Conservation (phyloP, 192 early-diverging fungal species). For the Helicostylum pulchrum region DNA sequence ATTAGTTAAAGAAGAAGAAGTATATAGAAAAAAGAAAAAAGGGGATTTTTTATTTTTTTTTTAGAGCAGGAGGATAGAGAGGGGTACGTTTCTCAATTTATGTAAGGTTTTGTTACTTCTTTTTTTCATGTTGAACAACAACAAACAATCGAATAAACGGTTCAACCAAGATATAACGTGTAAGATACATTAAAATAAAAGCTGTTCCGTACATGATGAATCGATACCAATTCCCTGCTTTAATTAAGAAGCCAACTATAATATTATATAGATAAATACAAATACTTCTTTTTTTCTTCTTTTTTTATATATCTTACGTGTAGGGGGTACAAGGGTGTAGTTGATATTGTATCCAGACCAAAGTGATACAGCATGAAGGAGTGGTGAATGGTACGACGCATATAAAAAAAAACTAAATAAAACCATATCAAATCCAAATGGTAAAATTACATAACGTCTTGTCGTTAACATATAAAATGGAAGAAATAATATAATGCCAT, state of each 20-base stretch:
- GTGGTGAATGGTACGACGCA: conserved; percentile 47
- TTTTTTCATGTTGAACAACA: too few relatives aligned
- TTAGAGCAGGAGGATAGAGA: neutral
- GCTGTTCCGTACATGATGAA: conserved; percentile 24
- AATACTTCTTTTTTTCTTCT: neutral
- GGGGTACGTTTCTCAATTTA: too few relatives aligned
- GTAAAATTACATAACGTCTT: conserved; percentile 49
- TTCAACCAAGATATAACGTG: conserved; percentile 16
- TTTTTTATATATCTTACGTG: conserved; percentile 35
- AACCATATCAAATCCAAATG: conserved; percentile 42
- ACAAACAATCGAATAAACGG: too few relatives aligned
- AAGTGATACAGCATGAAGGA: conserved; percentile 42
- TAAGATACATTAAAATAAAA: conserved; percentile 30
- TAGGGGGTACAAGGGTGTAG: conserved; percentile 49
- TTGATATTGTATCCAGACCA: conserved; percentile 50
- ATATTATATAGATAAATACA: neutral
- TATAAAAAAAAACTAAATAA: conserved; percentile 51
- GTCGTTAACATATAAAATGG: conserved; percentile 49
- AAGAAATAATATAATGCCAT: conserved; percentile 38
- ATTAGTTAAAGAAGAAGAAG: neutral
- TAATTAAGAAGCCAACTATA: conserved; percentile 28
- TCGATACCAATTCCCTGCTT: conserved; percentile 29
- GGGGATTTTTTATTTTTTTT: neutral
- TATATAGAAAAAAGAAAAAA: neutral
- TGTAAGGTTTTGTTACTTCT: too few relatives aligned